Base-by-base conservation (phyloP, 371 early-diverging fungal genomes). In the Rozella allomycis region DNA sequence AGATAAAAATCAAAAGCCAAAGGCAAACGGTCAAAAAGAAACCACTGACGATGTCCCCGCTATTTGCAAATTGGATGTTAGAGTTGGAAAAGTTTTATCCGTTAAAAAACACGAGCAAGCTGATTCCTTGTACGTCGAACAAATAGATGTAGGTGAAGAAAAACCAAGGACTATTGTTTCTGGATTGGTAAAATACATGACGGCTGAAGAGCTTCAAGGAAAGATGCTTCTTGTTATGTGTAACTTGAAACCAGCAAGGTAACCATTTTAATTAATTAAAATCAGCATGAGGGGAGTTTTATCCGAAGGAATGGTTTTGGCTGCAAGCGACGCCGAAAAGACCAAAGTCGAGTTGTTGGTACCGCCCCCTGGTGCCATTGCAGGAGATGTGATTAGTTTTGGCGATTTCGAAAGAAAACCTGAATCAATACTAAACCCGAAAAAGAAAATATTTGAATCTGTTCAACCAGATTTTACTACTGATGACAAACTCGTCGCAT, bases 281-380 rank as follows among this genome's bases (percentile, higher is more conserved):
- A 4, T 20, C 33, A 69, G 68, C 34, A 87, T 90, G 87, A 73
- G 91, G 46, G 87, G 88, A 35, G 62, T 90, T 50, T 85, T 81
- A 58, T 86, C 87, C 12, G 60, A 57, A 34, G 94, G 80, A 26
- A 91, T 93, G 91, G 88, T 93, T 1, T 60, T 93, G 12, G 81
- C 82, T 43, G 82, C 88, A 10, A 74, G 81, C 9, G 62, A 71
- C 43, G 50, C 72, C 17, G 82, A 76, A 35, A 84, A 86, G 31
- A 60, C 53, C 47, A 73, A 72, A 41, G 78, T 93, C 23, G 94
- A 93, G 55, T 57, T 91, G 44, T 61, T 90, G 16, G 59, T 71
- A 25, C 91, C 91, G 19, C 82, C 83, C 20, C 65, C 67, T 41
- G 78, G 79, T 20, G 58, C 66, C 48, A 60, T 65, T 45, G 85